Evolutionary conservation across 1,139 yeast species (phyloP), one percentile per base, ranked within the genome.

Genomic region (Eremothecium gossypii): DNA sequence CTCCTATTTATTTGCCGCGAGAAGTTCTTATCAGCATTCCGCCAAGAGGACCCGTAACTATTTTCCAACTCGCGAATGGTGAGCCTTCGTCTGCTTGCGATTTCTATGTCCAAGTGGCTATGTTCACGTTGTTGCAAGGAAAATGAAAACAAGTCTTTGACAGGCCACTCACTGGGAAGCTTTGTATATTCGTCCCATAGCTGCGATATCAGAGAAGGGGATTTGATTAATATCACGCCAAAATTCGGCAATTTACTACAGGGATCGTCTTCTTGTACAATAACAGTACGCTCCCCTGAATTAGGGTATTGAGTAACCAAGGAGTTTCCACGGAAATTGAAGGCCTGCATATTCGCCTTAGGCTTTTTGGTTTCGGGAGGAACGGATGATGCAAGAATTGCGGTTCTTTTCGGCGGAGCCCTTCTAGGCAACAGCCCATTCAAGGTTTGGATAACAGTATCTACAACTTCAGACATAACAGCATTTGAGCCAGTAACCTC

Each of bases 1-100:
- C 61, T 45, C 33, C 61, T 51, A 40, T 57, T 57, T 13, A 57
- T 52, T 41, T 57, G 60, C 29, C 60, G 44, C 1, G 60, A 55
- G 39, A 57, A 53, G 44, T 55, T 55, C 39, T 55, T 57, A 34
- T 55, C 58, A 27, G 43, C 47, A 41, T 52, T 54, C 32, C 60
- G 49, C 60, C 61, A 57, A 0, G 55, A 48, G 2, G 58, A 54
- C 7, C 60, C 60, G 27, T 47, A 48, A 9, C 42, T 43, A 7
- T 38, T 38, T 41, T 57, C 60, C 10, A 57, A 41, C 12, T 51
- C 51, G 30, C 48, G 43, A 12, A 57, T 54, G 8, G 58, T 52
- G 2, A 51, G 48, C n/a, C 45, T 47, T 27, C 60, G 45, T 33
- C 50, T 40, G 8, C 52, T 41, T 17, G 52, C 43, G 27, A 46